Evolutionary conservation across 1,139 yeast species (phyloP).

Genomic region (Suhomyces anneliseae): DNA sequence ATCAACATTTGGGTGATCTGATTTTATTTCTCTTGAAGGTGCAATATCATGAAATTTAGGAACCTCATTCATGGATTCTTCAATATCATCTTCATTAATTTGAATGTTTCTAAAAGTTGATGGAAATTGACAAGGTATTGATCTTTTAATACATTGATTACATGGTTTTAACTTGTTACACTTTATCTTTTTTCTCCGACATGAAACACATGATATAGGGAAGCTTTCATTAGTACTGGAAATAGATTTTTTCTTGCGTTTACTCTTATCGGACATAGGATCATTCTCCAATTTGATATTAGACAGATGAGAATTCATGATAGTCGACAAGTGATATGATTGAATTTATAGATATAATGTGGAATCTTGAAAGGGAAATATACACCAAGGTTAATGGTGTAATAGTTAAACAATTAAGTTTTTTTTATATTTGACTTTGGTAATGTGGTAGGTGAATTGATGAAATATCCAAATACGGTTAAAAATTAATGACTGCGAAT

Average conservation of each 20-base stretch:
- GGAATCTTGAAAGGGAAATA: background rate
- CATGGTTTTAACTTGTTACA: constrained; percentile 44
- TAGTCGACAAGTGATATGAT: background rate
- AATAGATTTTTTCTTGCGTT: constrained; percentile 16
- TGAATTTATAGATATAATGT: background rate
- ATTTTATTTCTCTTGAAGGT: background rate
- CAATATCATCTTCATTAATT: constrained; percentile 28
- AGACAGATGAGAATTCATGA: background rate
- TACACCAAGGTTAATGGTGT: background rate
- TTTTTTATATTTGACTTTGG: background rate
- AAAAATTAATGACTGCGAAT: background rate
- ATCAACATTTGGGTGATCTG: background rate
- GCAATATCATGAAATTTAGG: background rate
- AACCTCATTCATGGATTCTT: constrained; percentile 1
- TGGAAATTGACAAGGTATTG: constrained; percentile 39
- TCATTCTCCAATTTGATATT: constrained; percentile 4
- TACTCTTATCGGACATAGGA: constrained; percentile 1
- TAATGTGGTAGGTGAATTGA: background rate
- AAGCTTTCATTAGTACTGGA: constrained; percentile 23
- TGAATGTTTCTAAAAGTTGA: constrained; percentile 40
- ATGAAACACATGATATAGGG: constrained; percentile 45
- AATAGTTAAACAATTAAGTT: background rate
- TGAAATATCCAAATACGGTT: no score
- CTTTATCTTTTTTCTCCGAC: constrained; percentile 42
- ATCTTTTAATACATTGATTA: constrained; percentile 36